A percentile compares a stretch with the other conserved stretches of the same genome.
phyloP scores from a whole-genome alignment of 352 stramenopile species.

The Phytophthora ohioensis region DNA sequence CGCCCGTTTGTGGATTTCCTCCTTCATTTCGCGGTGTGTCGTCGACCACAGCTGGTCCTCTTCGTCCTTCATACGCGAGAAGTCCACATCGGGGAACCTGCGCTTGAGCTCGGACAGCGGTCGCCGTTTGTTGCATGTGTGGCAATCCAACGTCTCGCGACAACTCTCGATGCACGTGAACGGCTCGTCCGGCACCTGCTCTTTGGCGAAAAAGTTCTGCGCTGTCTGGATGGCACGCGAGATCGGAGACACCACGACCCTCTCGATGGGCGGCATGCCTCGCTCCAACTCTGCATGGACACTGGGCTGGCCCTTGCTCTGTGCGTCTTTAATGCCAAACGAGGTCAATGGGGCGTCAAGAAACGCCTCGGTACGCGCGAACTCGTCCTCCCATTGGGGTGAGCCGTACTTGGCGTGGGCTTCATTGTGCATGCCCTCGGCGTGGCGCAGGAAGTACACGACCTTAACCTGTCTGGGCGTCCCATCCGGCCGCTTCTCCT shows the following conservation, averaged over 20 bases:
- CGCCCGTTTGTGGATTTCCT: conserved; percentile 67
- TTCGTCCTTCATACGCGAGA: conserved; percentile 63
- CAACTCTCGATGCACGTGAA: conserved; percentile 77
- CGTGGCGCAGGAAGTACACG: conserved; percentile 81
- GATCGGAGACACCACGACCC: conserved; percentile 48
- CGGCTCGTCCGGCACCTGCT: conserved; percentile 43
- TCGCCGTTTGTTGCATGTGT: conserved; percentile 77
- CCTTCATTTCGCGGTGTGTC: conserved; percentile 67
- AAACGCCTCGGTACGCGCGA: conserved; percentile 65
- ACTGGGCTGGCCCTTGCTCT: conserved; percentile 49
- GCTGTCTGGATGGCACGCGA: conserved; percentile 80
- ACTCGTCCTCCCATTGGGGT: conserved; percentile 69
- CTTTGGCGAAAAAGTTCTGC: conserved; percentile 62
- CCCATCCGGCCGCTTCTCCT: conserved; percentile 23
- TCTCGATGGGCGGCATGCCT: conserved; percentile 44
- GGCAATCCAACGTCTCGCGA: conserved; percentile 71
- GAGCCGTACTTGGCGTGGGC: conserved; percentile 67
- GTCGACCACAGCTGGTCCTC: conserved; percentile 68
- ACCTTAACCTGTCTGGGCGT: conserved; percentile 60
- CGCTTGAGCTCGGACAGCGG: conserved; percentile 50
- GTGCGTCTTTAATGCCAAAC: conserved; percentile 67
- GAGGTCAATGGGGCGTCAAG: conserved; percentile 71
- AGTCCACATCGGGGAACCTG: conserved; percentile 75
- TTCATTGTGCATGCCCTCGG: conserved; percentile 79
- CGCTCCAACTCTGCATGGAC: conserved; percentile 48